Evolutionary conservation across 2,329 filamentous ascomycete genomes (phyloP).

Genomic region (Fusarium sambucinum): DNA sequence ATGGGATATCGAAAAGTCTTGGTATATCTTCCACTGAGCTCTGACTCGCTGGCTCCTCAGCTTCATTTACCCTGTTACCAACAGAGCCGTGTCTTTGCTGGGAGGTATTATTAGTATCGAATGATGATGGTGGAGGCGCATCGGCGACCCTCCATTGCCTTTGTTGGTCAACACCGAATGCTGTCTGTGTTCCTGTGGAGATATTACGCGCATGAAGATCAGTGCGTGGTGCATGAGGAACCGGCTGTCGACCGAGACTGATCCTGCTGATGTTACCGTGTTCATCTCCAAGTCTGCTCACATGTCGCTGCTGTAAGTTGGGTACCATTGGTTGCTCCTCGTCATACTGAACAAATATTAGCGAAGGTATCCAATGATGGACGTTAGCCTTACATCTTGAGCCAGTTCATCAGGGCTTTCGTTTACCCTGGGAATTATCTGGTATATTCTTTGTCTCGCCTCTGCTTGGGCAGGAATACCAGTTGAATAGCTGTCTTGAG

Average conservation of each 20-base stretch:
- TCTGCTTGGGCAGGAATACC: rapidly evolving
- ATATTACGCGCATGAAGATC: background rate
- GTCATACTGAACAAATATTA: background rate
- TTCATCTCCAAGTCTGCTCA: background rate
- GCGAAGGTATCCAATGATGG: background rate
- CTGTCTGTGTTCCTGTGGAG: background rate
- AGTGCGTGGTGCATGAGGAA: rapidly evolving
- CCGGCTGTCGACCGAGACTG: background rate
- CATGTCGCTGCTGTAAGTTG: background rate
- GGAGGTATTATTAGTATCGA: background rate
- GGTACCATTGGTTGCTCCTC: rapidly evolving
- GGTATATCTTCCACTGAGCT: background rate
- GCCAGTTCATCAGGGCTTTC: constrained; percentile 15
- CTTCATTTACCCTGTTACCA: rapidly evolving
- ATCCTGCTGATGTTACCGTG: background rate
- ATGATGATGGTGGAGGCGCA: background rate
- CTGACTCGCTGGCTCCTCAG: background rate
- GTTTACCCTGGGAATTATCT: rapidly evolving
- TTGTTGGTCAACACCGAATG: background rate
- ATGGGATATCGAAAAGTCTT: background rate
- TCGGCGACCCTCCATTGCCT: background rate
- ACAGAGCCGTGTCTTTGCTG: background rate
- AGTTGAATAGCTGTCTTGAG: background rate
- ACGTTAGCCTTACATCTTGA: background rate
- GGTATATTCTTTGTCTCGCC: rapidly evolving